Base-by-base conservation (phyloP, 208 protist genomes). In the Trypanosoma vivax region DNA sequence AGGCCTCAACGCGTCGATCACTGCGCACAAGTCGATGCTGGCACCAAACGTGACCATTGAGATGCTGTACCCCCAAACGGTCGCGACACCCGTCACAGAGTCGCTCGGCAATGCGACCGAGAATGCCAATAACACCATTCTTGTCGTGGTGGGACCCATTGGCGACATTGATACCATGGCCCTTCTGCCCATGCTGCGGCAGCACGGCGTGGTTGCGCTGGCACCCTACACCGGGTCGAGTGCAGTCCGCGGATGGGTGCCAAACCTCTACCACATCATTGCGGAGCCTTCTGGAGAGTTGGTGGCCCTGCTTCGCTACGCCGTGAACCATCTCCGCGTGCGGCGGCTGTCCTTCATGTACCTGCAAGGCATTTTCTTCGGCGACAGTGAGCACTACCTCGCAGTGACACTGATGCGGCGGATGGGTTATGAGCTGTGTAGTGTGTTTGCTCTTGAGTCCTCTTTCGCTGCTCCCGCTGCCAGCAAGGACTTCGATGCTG, bases 221-320 rank as follows among this genome's bases (percentile, higher is more conserved):
- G 40, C 34, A 2, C 75, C 75, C 7, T 74, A 64, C 47, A 75
- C 66, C 16, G 65, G 65, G n/a, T 69, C 61, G 6, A 60, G 43
- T 16, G 21, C 25, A 0, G 46, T 70, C 33, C 71, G 72, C 1
- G 1, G 14, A 2, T 84, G 60, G 56, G 62, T 48, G 5, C 19
- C 6, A 18, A 35, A 70, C n/a, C 11, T 62, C 31, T 67, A 66
- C 47, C 79, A 64, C 43, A 64, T 56, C 14, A 54, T 61, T 6
- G 52, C 62, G 5, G 64, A 70, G 10, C 63, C 73, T 5, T 31
- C 43, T n/a, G 34, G 51, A 0, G 76, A 72, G 52, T 41, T 83
- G 27, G 16, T 64, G 16, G 48, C 61, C 40, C 24, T 79, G 9
- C 9, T 77, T 11, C 14, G 37, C n/a, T 50, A 65, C 50, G 33